Evolutionary conservation across 179 eudicot species (phyloP).

Genomic region (Silene coronaria): DNA sequence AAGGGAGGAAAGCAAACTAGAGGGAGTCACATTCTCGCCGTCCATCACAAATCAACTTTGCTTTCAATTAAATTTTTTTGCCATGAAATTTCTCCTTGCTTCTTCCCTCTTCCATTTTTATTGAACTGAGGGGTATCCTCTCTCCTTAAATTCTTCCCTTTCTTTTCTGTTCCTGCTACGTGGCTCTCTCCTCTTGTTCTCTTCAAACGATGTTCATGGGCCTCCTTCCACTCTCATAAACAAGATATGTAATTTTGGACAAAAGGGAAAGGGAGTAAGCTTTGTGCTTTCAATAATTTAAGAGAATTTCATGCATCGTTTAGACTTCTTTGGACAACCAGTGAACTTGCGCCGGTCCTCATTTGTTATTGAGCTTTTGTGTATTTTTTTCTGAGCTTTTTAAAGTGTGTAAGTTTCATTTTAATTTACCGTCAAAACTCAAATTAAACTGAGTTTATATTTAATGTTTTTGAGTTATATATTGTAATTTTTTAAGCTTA

Average conservation of each 20-base stretch:
- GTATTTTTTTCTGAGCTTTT: too few species aligned
- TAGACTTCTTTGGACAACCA: too few species aligned
- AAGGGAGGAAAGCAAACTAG: not conserved
- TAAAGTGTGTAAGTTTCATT: too few species aligned
- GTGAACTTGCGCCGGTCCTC: too few species aligned
- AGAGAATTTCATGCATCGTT: too few species aligned
- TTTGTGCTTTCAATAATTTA: too few species aligned
- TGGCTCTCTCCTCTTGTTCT: not conserved
- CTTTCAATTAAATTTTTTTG: not conserved
- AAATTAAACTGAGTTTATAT: too few species aligned
- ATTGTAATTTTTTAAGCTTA: too few species aligned
- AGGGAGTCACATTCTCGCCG: not conserved
- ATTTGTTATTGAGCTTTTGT: too few species aligned
- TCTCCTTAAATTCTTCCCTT: not conserved
- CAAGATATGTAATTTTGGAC: not conserved
- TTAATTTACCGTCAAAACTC: too few species aligned
- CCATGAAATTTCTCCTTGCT: not conserved
- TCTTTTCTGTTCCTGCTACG: not conserved
- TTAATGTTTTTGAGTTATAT: too few species aligned
- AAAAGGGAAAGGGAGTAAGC: too few species aligned
- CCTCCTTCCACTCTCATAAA: not conserved
- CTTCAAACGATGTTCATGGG: not conserved
- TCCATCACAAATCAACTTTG: not conserved
- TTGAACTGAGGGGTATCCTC: not conserved
- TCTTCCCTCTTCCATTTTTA: not conserved